Base-by-base conservation (phyloP, 2,329 filamentous ascomycete genomes). In the Rutstroemia sp. region DNA sequence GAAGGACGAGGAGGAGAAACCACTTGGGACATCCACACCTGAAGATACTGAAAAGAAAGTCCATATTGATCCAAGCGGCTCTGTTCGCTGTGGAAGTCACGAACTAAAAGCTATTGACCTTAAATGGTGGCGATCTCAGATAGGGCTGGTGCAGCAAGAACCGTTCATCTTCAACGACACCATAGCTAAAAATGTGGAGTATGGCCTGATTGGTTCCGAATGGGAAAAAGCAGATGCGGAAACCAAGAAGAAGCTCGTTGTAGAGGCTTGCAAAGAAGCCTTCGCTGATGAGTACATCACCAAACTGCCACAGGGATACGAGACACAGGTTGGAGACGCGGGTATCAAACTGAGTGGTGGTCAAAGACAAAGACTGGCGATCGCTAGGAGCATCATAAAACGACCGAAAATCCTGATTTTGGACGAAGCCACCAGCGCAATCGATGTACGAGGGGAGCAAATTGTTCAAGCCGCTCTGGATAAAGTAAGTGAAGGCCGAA, bases 331-430 rank as follows among this genome's bases (percentile, higher is more conserved):
- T 1, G 89, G 89, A 1, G 88, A 92, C 66, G 80, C 80, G 27
- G 89, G 89, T 4, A 85, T 87, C 48, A 89, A 88, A 67, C 74
- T 95, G 1, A 90, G 86, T 10, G 87, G 89, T 14, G 89, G 89
- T 0, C 89, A 95, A 67, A 79, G 87, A 10, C 89, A 94, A 68
- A 79, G 89, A 2, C 78, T 94, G 9, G 87, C 88, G 2, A 91
- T 57, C 83, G 86, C 1, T 1, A 78, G 88, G 30, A 85, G 83
- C 40, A 89, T 92, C 58, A 78, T 92, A 48, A 82, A 86, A 57
- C 77, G 85, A 58, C 88, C 88, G 0, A 75, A 75, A 2, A 84
- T 89, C 51, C 72, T 89, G 1, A 80, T 89, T 7, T 78, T 94
- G 7, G 87, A 94, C 65, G 87, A 92, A 70, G 88, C 88, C 4